phyloP scores from a whole-genome alignment of 148 eudicot species.

The Selenicereus undatus region DNA sequence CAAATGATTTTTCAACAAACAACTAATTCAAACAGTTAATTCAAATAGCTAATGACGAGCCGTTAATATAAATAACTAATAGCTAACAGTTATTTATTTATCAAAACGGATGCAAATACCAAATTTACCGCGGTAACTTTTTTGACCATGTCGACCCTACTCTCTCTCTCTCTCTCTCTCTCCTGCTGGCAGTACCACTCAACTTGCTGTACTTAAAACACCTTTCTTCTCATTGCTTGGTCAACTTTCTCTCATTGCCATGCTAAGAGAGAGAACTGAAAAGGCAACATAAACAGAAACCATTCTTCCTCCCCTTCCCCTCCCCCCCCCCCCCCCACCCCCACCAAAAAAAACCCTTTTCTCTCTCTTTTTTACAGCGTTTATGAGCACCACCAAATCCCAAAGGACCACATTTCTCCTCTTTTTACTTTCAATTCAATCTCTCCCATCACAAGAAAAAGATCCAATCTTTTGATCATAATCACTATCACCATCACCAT shows the following conservation, averaged over 20 bases:
- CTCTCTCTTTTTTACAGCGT: not conserved
- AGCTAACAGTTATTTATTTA: no score
- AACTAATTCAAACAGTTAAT: no score
- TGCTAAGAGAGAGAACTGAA: not conserved
- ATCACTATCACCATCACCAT: not conserved
- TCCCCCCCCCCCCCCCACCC: not conserved
- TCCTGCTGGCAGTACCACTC: not conserved
- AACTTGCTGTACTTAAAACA: not conserved
- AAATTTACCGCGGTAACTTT: no score
- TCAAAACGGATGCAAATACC: no score
- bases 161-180: not conserved
- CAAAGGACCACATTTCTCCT: not conserved
- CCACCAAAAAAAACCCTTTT: not conserved
- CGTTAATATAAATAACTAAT: no score
- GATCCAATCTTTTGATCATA: slow-evolving; percentile 1
- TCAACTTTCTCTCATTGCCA: not conserved
- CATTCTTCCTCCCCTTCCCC: not conserved
- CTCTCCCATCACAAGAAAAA: slow-evolving; percentile 3
- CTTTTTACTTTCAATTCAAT: not conserved
- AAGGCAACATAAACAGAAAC: not conserved
- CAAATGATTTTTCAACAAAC: no score
- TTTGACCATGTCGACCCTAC: not conserved
- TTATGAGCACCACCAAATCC: not conserved
- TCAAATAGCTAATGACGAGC: no score
- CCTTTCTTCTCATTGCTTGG: not conserved